Base-by-base conservation (phyloP, 495 filamentous ascomycete genomes). In the Astrocystis sublimbata region DNA sequence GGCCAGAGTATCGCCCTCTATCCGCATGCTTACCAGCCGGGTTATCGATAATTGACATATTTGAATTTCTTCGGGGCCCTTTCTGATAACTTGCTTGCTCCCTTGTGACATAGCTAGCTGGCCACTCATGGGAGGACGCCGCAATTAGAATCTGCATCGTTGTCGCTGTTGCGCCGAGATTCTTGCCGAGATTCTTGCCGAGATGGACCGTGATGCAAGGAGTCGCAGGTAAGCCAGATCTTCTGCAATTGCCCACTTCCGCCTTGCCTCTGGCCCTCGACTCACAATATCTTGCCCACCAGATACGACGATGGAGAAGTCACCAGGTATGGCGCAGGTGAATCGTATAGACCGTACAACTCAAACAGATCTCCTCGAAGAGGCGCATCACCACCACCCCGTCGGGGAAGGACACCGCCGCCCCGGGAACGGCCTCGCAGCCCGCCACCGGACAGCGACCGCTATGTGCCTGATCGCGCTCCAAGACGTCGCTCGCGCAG, bases 271-370 rank as follows among this genome's bases (percentile, higher is more conserved):
- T 19, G 24, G 12, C 58, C 31, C 30, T 17, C 5, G 9, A 21
- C 38, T 60, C 10, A 61, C 47, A 13, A 26, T 10, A 45, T 30
- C 4, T 51, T 43, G 2, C 26, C 7, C 24, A 3, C 42, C 57
- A 81, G 78, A 58, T 82, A 81, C 66, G 81, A 82, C 59, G 81
- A 84, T 45, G 83, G 83, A 4, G 81, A 84, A 67, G 81, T 84
- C 19, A 76, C 79, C 41, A 76, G 76, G 60, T 81, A 83, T 65
- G 83, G 83, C 28, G 80, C 76, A n/a, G 83, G 83, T 0, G 83
- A 85, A 71, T 82, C 79, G 17, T 85, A 84, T 63, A 68, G 82
- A 35, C 83, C 83, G 4, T 77, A 73, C 53, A 80, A 78, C 60
- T 74, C 80, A 6, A 76, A 78, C 58, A 77, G 79, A 26, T 76